Evolutionary conservation across 1,284 basidiomycete genomes (phyloP).

Genomic region (Albatrellus sp.): DNA sequence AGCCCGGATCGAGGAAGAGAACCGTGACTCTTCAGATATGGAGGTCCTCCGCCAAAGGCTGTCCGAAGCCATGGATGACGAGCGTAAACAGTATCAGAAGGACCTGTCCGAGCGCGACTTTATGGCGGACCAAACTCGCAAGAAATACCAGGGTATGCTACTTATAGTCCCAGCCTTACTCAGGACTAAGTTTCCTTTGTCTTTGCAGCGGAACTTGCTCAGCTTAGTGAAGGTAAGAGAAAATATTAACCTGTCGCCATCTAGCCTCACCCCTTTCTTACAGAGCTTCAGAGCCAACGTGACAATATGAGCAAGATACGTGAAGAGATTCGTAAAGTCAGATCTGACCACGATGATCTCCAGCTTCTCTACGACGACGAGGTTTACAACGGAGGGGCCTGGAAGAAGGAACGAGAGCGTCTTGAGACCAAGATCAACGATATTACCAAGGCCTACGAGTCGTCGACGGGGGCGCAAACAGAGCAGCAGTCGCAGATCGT

Average conservation of each 20-base stretch:
- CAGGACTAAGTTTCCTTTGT: not conserved
- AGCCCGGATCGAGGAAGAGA: slow-evolving; percentile 54
- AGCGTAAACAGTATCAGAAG: slow-evolving; percentile 64
- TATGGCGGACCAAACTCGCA: slow-evolving; percentile 63
- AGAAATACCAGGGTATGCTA: slow-evolving; percentile 65
- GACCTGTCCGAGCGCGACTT: slow-evolving; percentile 71
- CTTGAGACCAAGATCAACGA: slow-evolving; percentile 73
- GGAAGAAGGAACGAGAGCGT: slow-evolving; percentile 81
- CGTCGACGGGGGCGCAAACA: slow-evolving; percentile 57
- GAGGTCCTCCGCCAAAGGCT: slow-evolving; percentile 51
- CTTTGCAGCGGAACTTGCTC: slow-evolving; percentile 52
- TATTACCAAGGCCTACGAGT: slow-evolving; percentile 67
- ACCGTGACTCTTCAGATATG: slow-evolving; percentile 54
- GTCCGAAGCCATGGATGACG: slow-evolving; percentile 63
- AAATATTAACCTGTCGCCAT: not conserved
- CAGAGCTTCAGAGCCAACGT: slow-evolving; percentile 66
- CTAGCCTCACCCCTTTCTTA: not conserved
- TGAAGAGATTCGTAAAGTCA: slow-evolving; percentile 69
- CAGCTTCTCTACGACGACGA: slow-evolving; percentile 70
- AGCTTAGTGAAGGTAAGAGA: slow-evolving; percentile 57
- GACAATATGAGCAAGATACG: slow-evolving; percentile 63
- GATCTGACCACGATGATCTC: slow-evolving; percentile 68
- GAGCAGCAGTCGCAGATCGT: slow-evolving; percentile 80
- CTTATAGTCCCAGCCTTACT: not conserved
- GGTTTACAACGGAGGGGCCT: slow-evolving; percentile 62